Percentiles rank a stretch among this genome's conserved stretches.
phyloP scores from a whole-genome alignment of 345 rosid genomes.

The Dimocarpus longan region DNA sequence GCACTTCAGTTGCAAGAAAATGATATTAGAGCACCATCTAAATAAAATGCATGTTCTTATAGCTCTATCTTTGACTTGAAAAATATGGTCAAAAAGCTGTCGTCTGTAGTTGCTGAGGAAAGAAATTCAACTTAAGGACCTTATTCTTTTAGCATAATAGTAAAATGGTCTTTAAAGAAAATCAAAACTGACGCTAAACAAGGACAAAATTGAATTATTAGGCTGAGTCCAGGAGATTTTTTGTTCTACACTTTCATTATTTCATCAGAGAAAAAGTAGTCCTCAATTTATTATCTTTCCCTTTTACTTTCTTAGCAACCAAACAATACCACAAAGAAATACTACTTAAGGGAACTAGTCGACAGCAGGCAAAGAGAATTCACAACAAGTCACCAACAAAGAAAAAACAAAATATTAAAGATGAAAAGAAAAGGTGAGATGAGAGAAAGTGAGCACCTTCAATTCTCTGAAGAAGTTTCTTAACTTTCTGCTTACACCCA shows the following conservation, averaged over 20 bases:
- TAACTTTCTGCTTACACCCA: slow-evolving; percentile 85
- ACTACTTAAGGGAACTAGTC: background rate
- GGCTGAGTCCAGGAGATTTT: background rate
- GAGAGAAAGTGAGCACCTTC: slow-evolving; percentile 53
- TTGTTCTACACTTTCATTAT: background rate
- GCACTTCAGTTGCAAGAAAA: background rate
- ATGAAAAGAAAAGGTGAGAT: background rate
- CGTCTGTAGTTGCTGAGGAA: background rate
- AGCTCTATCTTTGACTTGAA: background rate
- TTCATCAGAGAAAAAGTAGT: background rate
- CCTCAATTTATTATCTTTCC: background rate
- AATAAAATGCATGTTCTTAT: background rate
- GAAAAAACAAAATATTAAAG: background rate
- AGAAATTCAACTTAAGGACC: background rate
- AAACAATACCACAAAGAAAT: background rate
- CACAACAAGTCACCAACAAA: background rate
- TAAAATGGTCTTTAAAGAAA: background rate
- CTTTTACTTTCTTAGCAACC: slow-evolving; percentile 19
- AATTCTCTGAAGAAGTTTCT: slow-evolving; percentile 80
- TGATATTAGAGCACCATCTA: background rate
- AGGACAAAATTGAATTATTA: background rate
- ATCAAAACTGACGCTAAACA: background rate
- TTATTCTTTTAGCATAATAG: background rate
- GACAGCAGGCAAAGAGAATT: background rate
- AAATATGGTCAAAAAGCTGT: background rate